Evolutionary conservation across 495 filamentous ascomycete species (phyloP).

Genomic region (Xylaria intraflava): DNA sequence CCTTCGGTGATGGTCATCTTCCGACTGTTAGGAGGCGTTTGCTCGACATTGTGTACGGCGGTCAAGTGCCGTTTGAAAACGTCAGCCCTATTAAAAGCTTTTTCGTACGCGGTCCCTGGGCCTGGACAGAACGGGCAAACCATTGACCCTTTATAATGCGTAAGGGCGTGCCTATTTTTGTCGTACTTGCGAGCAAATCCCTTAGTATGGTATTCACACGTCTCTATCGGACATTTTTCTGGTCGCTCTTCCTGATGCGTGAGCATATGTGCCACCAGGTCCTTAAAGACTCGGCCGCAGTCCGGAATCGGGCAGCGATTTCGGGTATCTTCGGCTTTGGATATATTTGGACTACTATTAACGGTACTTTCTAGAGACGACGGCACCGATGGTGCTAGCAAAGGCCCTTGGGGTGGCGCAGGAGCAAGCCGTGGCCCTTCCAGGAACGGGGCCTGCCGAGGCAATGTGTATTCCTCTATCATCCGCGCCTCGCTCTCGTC

Average conservation of each 20-base stretch:
- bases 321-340: constrained; percentile 26
- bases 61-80: constrained; percentile 98
- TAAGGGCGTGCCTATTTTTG: constrained; percentile 94
- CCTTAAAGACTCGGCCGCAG: constrained; percentile 84
- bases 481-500: constrained; percentile 40
- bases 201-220: constrained; percentile 92
- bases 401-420: constrained; percentile 29
- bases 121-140: constrained; percentile 98
- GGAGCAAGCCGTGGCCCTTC: constrained; percentile 38
- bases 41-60: constrained; percentile 90
- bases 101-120: constrained; percentile 85
- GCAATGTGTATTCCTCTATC: constrained; percentile 34
- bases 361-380: constrained; percentile 26
- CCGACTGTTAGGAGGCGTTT: constrained; percentile 91
- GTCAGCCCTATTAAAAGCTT: constrained; percentile 97
- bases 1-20: constrained; percentile 64
- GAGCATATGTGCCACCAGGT: constrained; percentile 91
- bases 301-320: constrained; percentile 70
- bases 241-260: constrained; percentile 92
- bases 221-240: constrained; percentile 93
- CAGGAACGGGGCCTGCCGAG: constrained; percentile 32
- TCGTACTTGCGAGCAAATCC: constrained; percentile 98
- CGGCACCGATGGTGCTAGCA: constrained; percentile 24
- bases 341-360: constrained; percentile 24
- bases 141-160: constrained; percentile 99